These are phyloP conservation scores for Basidioascus undulatus DNA, from an alignment of 768 basidiomycete species.

Conservation along the genomic window DNA sequence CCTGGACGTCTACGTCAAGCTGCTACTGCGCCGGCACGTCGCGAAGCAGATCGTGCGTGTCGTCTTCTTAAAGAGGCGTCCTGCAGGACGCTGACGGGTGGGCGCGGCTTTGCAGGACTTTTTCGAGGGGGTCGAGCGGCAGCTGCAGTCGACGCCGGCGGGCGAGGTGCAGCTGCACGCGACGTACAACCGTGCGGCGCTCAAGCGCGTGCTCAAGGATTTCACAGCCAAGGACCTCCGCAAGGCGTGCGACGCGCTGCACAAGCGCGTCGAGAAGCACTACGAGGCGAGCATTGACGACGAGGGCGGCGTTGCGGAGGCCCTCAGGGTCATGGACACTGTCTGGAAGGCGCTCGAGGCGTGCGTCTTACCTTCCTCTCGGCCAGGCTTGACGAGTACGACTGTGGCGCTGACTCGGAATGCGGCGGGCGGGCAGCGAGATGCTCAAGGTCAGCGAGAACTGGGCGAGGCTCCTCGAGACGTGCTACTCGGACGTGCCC, in stretches of 20 bases:
- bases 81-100: background rate
- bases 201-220: slow-evolving; percentile 73
- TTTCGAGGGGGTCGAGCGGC: slow-evolving; percentile 76
- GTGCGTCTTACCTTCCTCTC: too few relatives aligned
- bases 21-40: slow-evolving; percentile 67
- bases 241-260: slow-evolving; percentile 61
- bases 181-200: slow-evolving; percentile 44
- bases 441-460: too few relatives aligned
- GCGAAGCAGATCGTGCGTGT: slow-evolving; percentile 53
- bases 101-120: slow-evolving; percentile 38
- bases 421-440: too few relatives aligned
- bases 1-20: slow-evolving; percentile 56
- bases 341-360: slow-evolving; percentile 85
- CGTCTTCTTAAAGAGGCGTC: too few relatives aligned
- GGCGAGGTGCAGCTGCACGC: slow-evolving; percentile 49
- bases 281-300: slow-evolving; percentile 39
- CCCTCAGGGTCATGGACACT: slow-evolving; percentile 33
- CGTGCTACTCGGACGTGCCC: too few relatives aligned
- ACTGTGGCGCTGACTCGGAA: too few relatives aligned
- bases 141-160: slow-evolving; percentile 53
- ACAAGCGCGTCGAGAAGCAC: slow-evolving; percentile 86
- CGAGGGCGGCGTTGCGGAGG: slow-evolving; percentile 11
- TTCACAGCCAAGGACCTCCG: slow-evolving; percentile 68
- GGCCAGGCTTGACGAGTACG: too few relatives aligned
- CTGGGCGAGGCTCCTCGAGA: too few relatives aligned